Evolutionary conservation across 192 early-diverging fungal species (phyloP), one percentile per base, ranked within the genome.

Genomic region (Coemansia sp.): DNA sequence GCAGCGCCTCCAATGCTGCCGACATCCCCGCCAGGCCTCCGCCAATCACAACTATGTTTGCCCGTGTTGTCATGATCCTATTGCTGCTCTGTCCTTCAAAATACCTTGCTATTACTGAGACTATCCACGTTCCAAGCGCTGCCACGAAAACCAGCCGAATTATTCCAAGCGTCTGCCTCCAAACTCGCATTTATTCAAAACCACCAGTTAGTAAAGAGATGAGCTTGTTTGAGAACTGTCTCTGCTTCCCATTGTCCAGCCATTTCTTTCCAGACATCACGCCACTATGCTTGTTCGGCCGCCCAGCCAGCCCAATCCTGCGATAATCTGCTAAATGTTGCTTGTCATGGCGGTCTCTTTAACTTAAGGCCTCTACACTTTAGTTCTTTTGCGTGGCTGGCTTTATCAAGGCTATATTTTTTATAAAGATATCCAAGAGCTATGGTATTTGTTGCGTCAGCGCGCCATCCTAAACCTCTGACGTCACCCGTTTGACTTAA

Each of bases 11-110:
- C 4, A 69, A 23, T 6, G 75, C 75, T 5, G 75, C 75, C 15
- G 75, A 59, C 57, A 78, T 53, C 0, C 75, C 75, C 1, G 75
- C 69, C 53, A 78, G 60, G 1, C 75, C 75, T 9, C 75, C 62
- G 4, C 75, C 75, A 17, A 78, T 62, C 12, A 78, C 53, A 7
- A 70, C 51, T 9, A 78, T 63, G 49, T 47, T 62, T 19, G 69
- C 51, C 10, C 60, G 75, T 1, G 61, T 54, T 15, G 60, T 38
- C 65, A 67, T 70, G 12, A 26, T 25, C 51, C 10, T 36, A 25
- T 65, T 22, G 15, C n/a, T 49, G 44, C n/a, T 47, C 19, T 60
- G 3, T 49, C 8, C 25, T 21, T 36, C 12, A 28, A 49, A 60
- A 46, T 48, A 19, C 5, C 10, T n/a, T 9, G 19, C 54, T 6